Percentiles rank a stretch among this genome's conserved stretches.
Conservation (phyloP, 176 grass and related monocot species). For the Thalia dealbata region DNA sequence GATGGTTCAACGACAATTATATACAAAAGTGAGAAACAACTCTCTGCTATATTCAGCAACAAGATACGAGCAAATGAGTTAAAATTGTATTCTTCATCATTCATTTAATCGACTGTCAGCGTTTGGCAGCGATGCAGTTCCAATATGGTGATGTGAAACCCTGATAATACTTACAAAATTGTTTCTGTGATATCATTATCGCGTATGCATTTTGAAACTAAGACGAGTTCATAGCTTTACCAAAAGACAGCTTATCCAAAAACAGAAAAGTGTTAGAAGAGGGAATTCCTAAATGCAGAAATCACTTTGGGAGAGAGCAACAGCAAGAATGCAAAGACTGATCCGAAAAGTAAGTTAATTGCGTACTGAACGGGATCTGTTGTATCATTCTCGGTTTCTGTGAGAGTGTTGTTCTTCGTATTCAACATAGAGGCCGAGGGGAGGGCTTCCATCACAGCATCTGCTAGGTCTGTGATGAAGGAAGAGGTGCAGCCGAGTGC, state of each 20-base stretch:
- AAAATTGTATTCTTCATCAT: too few relatives aligned
- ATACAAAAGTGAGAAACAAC: too few relatives aligned
- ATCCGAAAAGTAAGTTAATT: conserved; percentile 67
- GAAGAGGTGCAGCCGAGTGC: conserved; percentile 61
- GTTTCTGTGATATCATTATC: background rate
- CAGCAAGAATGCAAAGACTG: conserved; percentile 58
- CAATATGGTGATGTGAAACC: too few relatives aligned
- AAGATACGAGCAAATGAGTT: too few relatives aligned
- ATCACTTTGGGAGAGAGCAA: conserved; percentile 63
- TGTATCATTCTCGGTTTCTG: conserved; percentile 8
- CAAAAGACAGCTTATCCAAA: background rate
- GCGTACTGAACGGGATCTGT: conserved; percentile 41
- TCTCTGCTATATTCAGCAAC: too few relatives aligned
- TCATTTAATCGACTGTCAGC: too few relatives aligned
- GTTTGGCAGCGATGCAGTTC: too few relatives aligned
- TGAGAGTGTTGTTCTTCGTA: conserved; percentile 15
- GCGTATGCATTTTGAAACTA: background rate
- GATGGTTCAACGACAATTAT: too few relatives aligned
- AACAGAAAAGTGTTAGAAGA: conserved; percentile 26
- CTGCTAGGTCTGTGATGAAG: conserved; percentile 78
- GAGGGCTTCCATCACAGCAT: conserved; percentile 66
- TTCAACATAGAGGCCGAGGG: conserved; percentile 38
- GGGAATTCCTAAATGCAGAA: conserved; percentile 44
- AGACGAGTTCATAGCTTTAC: background rate
- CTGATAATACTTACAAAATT: too few relatives aligned